These are phyloP conservation scores for Nissolia schottii DNA, from an alignment of 306 rosid genomes.

Conservation along the genomic window DNA sequence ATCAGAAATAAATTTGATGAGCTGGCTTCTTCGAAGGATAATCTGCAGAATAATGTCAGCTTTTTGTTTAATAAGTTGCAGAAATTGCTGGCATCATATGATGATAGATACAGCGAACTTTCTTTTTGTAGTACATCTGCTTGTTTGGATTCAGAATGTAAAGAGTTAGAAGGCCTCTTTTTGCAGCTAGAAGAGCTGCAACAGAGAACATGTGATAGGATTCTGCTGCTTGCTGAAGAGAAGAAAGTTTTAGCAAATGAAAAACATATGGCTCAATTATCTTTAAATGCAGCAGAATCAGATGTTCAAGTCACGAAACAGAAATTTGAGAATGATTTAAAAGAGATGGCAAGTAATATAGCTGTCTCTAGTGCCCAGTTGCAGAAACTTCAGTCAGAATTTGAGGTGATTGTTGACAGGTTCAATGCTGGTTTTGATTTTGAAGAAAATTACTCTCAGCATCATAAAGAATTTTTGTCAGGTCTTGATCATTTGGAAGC, in stretches of 20 bases:
- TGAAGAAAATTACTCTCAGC: constrained; percentile 57
- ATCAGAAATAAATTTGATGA: constrained; percentile 46
- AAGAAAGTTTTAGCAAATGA: constrained; percentile 48
- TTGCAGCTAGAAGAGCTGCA: constrained; percentile 67
- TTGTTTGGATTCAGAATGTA: constrained; percentile 40
- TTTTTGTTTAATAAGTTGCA: constrained; percentile 46
- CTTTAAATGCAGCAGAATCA: constrained; percentile 49
- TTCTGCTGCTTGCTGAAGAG: constrained; percentile 64
- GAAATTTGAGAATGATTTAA: constrained; percentile 51
- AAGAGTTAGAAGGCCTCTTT: constrained; percentile 43
- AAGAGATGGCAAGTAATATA: constrained; percentile 41
- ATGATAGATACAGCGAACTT: constrained; percentile 29
- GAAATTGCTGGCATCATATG: constrained; percentile 52
- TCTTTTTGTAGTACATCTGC: constrained; percentile 38
- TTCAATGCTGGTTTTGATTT: constrained; percentile 45
- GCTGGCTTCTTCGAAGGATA: constrained; percentile 52
- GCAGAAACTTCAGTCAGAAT: constrained; percentile 62
- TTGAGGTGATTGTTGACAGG: constrained; percentile 59
- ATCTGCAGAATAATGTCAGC: constrained; percentile 47
- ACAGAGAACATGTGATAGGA: constrained; percentile 43
- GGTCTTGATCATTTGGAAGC: constrained; percentile 57
- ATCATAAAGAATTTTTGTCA: constrained; percentile 52
- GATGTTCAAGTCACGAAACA: constrained; percentile 54
- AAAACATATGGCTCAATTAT: constrained; percentile 47
- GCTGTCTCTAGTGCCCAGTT: constrained; percentile 49